A percentile compares a stretch with the other conserved stretches of the same genome.
Evolutionary conservation across 1,284 basidiomycete species (phyloP).

Genomic region (Gymnopus androsaceus): DNA sequence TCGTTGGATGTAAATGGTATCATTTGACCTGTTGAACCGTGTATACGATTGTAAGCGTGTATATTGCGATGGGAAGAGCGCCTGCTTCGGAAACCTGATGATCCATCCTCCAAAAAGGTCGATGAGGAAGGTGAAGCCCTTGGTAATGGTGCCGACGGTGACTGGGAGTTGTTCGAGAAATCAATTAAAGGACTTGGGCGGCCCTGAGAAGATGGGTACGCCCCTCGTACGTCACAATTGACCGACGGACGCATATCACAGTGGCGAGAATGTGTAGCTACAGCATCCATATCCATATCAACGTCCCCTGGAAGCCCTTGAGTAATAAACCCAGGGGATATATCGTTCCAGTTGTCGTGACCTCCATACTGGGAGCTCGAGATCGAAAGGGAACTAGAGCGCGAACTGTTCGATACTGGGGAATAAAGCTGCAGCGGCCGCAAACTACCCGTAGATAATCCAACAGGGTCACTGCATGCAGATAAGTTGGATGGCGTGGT

Average conservation of each 20-base stretch:
- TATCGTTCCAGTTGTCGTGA: not conserved
- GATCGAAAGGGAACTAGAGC: not conserved
- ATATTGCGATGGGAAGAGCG: not conserved
- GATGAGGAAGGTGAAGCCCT: not conserved
- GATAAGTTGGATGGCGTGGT: not conserved
- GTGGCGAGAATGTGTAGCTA: not conserved
- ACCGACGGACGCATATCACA: not conserved
- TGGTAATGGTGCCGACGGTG: not conserved
- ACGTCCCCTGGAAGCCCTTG: not conserved
- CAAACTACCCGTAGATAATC: not conserved
- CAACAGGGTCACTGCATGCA: not conserved
- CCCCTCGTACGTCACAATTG: no score
- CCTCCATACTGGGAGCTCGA: not conserved
- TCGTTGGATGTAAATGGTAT: not conserved
- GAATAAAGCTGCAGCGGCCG: slow-evolving; percentile 3
- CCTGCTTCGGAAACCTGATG: no score
- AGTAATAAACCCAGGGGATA: not conserved
- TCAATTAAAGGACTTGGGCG: not conserved
- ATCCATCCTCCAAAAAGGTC: not conserved
- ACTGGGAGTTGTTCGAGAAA: not conserved
- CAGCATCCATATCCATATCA: not conserved
- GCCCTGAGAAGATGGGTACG: not conserved
- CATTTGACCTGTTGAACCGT: not conserved
- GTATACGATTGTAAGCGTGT: not conserved
- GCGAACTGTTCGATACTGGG: not conserved